phyloP scores from a whole-genome alignment of 441 rosid genomes.

The Adansonia rubrostipa region DNA sequence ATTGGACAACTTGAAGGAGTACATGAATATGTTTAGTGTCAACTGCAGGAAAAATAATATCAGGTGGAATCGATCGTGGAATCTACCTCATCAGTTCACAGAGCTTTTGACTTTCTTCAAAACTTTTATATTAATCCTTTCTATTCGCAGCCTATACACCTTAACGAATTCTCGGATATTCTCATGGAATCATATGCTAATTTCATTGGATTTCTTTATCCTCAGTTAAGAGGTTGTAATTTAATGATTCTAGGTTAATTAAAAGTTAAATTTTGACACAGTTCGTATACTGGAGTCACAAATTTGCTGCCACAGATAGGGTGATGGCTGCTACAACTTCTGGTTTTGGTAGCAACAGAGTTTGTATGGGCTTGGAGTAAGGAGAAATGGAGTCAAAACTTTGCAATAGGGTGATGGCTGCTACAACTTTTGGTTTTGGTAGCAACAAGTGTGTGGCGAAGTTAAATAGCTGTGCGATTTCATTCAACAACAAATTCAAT shows the following conservation, averaged over 20 bases:
- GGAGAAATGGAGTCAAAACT: constrained; percentile 66
- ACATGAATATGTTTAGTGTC: constrained; percentile 36
- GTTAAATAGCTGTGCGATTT: constrained; percentile 50
- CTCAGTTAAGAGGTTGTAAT: no score
- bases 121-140: constrained; percentile 69
- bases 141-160: constrained; percentile 66
- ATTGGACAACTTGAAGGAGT: constrained; percentile 56
- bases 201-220: constrained; percentile 36
- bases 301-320: no score
- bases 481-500: constrained; percentile 63
- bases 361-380: constrained; percentile 58
- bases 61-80: no score
- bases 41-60: no score
- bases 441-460: constrained; percentile 53
- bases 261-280: background rate
- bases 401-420: no score
- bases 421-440: constrained; percentile 46
- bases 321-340: no score
- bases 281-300: no score
- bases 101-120: no score
- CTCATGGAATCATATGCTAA: constrained; percentile 60
- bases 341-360: no score
- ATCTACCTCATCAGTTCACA: constrained; percentile 52
- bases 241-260: background rate
- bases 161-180: constrained; percentile 68